Percentiles rank a stretch among this genome's conserved stretches.
Evolutionary conservation across 176 grass and related monocot genomes (phyloP).

Genomic region (Panicum miliaceum): DNA sequence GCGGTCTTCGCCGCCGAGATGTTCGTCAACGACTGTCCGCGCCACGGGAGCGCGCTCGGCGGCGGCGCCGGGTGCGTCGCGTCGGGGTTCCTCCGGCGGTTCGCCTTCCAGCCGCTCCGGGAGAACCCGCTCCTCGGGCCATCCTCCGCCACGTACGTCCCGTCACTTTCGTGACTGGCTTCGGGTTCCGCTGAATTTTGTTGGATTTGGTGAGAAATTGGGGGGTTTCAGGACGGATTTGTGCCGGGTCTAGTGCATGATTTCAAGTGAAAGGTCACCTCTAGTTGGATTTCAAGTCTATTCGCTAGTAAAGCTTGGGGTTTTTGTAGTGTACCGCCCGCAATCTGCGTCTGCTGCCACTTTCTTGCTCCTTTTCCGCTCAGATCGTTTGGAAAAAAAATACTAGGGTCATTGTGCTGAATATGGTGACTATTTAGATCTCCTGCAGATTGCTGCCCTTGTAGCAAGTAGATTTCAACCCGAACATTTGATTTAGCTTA

Average conservation of each 20-base stretch:
- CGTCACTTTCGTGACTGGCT: not conserved
- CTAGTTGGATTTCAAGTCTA: not conserved
- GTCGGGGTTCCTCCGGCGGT: slow-evolving; percentile 58
- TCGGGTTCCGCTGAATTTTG: not conserved
- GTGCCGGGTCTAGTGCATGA: not conserved
- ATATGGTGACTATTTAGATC: not conserved
- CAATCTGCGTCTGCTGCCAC: not conserved
- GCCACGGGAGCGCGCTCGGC: slow-evolving; percentile 42
- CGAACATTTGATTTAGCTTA: not conserved
- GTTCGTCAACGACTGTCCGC: slow-evolving; percentile 82
- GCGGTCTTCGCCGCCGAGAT: slow-evolving; percentile 87
- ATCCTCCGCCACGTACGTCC: slow-evolving; percentile 74
- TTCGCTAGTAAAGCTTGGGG: not conserved
- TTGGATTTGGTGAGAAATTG: not conserved
- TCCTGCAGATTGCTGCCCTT: not conserved
- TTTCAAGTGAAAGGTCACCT: not conserved
- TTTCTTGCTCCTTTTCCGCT: not conserved
- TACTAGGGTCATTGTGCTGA: not conserved
- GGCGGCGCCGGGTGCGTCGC: slow-evolving; percentile 57
- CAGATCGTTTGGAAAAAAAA: not conserved
- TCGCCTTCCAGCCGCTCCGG: slow-evolving; percentile 81
- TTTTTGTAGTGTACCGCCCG: not conserved
- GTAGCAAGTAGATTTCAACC: not conserved
- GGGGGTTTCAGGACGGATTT: not conserved
- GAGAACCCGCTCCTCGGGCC: slow-evolving; percentile 93